phyloP scores from a whole-genome alignment of 2,329 filamentous ascomycete genomes.

The Sporothrix luriei region DNA sequence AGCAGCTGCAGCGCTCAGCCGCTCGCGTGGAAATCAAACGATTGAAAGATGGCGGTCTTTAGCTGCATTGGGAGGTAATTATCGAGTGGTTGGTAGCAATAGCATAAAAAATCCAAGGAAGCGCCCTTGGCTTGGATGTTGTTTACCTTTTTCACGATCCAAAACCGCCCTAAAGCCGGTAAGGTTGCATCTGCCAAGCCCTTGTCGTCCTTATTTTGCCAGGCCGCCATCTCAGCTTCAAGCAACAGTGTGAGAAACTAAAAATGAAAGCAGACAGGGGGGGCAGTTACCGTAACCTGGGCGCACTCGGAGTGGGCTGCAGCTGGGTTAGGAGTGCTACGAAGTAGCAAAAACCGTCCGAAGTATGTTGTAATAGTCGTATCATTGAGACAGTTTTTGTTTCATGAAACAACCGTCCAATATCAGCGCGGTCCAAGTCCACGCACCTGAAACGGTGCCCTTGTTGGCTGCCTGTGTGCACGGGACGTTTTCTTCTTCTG shows the following conservation, averaged over 20 bases:
- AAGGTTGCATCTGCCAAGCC: constrained; percentile 10
- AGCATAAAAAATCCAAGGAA: background rate
- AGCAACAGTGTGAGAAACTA: background rate
- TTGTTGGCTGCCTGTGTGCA: constrained; percentile 9
- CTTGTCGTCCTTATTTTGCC: background rate
- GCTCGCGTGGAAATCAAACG: background rate
- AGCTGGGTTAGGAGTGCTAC: too few relatives aligned
- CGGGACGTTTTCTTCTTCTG: background rate
- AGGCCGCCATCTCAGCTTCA: background rate
- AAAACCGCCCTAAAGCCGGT: constrained; percentile 17
- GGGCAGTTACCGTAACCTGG: background rate
- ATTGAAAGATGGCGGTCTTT: background rate
- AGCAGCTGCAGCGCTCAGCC: background rate
- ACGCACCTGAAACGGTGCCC: constrained; percentile 21
- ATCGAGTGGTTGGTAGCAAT: too few relatives aligned
- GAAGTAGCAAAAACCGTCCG: too few relatives aligned
- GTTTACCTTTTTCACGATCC: background rate
- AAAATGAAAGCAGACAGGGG: background rate
- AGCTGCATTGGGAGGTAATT: background rate
- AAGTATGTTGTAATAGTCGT: background rate
- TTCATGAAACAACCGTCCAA: constrained; percentile 27
- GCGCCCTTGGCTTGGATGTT: background rate
- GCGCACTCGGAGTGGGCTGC: constrained; percentile 16
- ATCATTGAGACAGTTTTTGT: background rate
- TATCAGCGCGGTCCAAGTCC: constrained; percentile 10